A percentile compares a stretch with the other conserved stretches of the same genome.
Evolutionary conservation across 352 stramenopile species (phyloP).

Genomic region (Pythium folliculosum): DNA sequence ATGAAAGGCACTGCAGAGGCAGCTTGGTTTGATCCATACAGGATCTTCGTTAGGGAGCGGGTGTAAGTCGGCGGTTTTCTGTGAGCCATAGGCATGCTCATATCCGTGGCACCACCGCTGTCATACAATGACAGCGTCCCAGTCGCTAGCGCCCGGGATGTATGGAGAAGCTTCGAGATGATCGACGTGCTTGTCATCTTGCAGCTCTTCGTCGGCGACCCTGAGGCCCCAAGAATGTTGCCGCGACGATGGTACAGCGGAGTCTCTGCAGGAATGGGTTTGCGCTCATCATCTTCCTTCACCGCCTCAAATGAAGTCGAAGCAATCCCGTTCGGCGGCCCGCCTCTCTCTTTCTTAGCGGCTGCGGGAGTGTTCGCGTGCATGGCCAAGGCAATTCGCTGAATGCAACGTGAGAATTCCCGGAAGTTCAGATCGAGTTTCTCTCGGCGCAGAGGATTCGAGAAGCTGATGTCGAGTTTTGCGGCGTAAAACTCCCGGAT

Average conservation of each 20-base stretch:
- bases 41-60: slow-evolving; percentile 22
- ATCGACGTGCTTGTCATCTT: slow-evolving; percentile 69
- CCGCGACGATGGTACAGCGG: slow-evolving; percentile 52
- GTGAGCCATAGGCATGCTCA: background rate
- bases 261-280: slow-evolving; percentile 29
- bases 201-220: slow-evolving; percentile 47
- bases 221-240: slow-evolving; percentile 45
- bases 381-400: slow-evolving; percentile 73
- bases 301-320: slow-evolving; percentile 54
- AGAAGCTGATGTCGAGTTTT: slow-evolving; percentile 74
- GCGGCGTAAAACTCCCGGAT: slow-evolving; percentile 72
- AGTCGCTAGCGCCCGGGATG: slow-evolving; percentile 33
- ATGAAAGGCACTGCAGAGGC: slow-evolving; percentile 17
- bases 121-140: background rate
- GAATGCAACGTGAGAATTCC: slow-evolving; percentile 71
- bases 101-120: background rate
- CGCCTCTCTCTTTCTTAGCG: background rate
- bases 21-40: slow-evolving; percentile 10
- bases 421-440: slow-evolving; percentile 62
- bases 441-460: slow-evolving; percentile 49
- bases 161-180: slow-evolving; percentile 56
- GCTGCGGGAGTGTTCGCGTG: slow-evolving; percentile 20
- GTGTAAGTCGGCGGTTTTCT: background rate
- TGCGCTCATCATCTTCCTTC: slow-evolving; percentile 46
- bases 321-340: slow-evolving; percentile 36